Evolutionary conservation across 768 basidiomycete species (phyloP).

Genomic region (Suillus occidentalis): DNA sequence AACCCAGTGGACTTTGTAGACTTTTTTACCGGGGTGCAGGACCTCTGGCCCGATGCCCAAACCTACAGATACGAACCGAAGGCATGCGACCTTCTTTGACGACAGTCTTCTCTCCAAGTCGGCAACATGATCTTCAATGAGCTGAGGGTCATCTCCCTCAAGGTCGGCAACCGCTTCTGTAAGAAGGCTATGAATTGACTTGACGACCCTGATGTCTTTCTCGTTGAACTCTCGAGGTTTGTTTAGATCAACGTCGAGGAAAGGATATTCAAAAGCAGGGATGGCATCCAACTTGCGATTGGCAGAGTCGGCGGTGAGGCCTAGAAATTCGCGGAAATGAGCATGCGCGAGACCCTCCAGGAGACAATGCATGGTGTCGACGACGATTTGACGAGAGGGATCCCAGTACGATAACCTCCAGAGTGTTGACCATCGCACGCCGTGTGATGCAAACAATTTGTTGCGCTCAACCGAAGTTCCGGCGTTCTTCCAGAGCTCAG

Average conservation of each 20-base stretch:
- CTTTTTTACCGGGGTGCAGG: background rate
- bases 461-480: constrained; percentile 2
- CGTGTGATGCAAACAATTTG: too few species aligned
- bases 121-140: constrained; percentile 2
- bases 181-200: too few species aligned
- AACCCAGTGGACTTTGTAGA: background rate
- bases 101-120: background rate
- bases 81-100: constrained; percentile 4
- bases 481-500: constrained; percentile 18
- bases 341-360: constrained; percentile 17
- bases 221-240: background rate
- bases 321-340: constrained; percentile 7
- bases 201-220: too few species aligned
- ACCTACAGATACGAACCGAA: background rate
- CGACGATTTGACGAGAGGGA: too few species aligned
- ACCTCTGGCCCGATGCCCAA: background rate
- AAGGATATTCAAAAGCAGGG: constrained; percentile 8
- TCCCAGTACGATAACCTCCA: too few species aligned
- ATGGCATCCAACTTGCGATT: background rate
- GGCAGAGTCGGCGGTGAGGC: constrained; percentile 7
- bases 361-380: too few species aligned
- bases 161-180: too few species aligned
- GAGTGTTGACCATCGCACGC: constrained; percentile 9
- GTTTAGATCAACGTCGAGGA: background rate
- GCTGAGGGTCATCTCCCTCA: background rate